Evolutionary conservation across 2,329 filamentous ascomycete genomes (phyloP).

Genomic region (Trichoderma koningiopsis): DNA sequence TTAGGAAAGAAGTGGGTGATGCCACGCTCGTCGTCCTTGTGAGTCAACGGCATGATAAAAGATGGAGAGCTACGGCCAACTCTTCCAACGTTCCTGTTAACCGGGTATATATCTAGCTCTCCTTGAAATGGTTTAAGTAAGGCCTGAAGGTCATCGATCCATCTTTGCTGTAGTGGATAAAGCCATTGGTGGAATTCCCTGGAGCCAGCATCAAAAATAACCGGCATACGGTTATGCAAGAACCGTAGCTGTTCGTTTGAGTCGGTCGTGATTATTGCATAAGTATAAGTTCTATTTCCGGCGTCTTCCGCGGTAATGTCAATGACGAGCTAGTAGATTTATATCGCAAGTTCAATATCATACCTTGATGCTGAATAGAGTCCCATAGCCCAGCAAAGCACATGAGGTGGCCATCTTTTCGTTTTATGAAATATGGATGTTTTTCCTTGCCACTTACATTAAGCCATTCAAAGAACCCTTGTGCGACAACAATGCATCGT

Average conservation of each 20-base stretch:
- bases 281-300: slow-evolving; percentile 76
- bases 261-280: slow-evolving; percentile 90
- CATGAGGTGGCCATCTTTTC: slow-evolving; percentile 81
- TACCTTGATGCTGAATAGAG: slow-evolving; percentile 76
- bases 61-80: slow-evolving; percentile 86
- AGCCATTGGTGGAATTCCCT: slow-evolving; percentile 74
- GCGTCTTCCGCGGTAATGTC: slow-evolving; percentile 26
- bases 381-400: slow-evolving; percentile 93
- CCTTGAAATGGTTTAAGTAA: slow-evolving; percentile 78
- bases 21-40: slow-evolving; percentile 85
- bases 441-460: slow-evolving; percentile 77
- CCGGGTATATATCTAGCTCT: slow-evolving; percentile 81
- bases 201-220: slow-evolving; percentile 78
- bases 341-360: background rate
- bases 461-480: slow-evolving; percentile 97
- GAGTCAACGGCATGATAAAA: slow-evolving; percentile 81
- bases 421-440: slow-evolving; percentile 79
- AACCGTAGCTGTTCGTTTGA: slow-evolving; percentile 83
- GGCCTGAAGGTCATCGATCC: slow-evolving; percentile 76
- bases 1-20: slow-evolving; percentile 91
- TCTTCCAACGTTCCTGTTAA: slow-evolving; percentile 87
- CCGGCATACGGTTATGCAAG: slow-evolving; percentile 93
- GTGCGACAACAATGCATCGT: slow-evolving; percentile 81
- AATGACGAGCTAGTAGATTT: background rate
- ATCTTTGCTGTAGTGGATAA: slow-evolving; percentile 69